phyloP scores from a whole-genome alignment of 2,329 filamentous ascomycete genomes.

The Cladosporium sphaerospermum region DNA sequence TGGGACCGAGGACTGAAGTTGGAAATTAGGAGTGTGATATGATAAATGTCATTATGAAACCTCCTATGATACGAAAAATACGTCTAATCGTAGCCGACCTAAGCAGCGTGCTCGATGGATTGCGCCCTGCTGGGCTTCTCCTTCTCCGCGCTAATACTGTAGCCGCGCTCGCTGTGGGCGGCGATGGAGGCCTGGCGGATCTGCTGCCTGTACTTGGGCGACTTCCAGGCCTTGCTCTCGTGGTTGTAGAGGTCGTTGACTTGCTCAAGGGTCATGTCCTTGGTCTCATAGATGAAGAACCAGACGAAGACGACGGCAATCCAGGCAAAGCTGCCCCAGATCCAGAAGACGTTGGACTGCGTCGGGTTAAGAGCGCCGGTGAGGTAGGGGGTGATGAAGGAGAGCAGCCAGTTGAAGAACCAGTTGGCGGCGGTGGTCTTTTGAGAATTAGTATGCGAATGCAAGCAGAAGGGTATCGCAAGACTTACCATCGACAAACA shows the following conservation, averaged over 20 bases:
- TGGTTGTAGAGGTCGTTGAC: slow-evolving; percentile 75
- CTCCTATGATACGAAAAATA: too few species aligned
- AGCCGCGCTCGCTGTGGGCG: neutral
- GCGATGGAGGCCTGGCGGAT: slow-evolving; percentile 1
- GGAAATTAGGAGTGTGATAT: too few species aligned
- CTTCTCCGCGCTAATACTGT: slow-evolving; percentile 3
- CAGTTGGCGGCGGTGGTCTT: slow-evolving; percentile 52
- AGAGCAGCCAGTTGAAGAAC: slow-evolving; percentile 39
- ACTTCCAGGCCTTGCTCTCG: slow-evolving; percentile 65
- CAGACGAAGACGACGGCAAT: slow-evolving; percentile 60
- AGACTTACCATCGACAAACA: slow-evolving; percentile 16
- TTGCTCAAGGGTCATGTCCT: slow-evolving; percentile 69
- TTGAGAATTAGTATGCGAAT: slow-evolving; percentile 30
- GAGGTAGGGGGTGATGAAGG: slow-evolving; percentile 62
- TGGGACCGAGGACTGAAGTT: too few species aligned
- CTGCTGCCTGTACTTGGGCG: neutral
- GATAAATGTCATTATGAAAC: too few species aligned
- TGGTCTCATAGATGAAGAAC: slow-evolving; percentile 67
- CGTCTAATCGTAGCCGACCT: neutral
- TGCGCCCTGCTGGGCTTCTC: slow-evolving; percentile 6
- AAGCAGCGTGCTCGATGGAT: slow-evolving; percentile 7
- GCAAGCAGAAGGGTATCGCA: neutral
- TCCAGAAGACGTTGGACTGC: slow-evolving; percentile 52
- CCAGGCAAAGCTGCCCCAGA: slow-evolving; percentile 42
- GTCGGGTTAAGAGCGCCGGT: slow-evolving; percentile 50